Base-by-base conservation (phyloP, 306 rosid species). In the Begonia loranthoides region DNA sequence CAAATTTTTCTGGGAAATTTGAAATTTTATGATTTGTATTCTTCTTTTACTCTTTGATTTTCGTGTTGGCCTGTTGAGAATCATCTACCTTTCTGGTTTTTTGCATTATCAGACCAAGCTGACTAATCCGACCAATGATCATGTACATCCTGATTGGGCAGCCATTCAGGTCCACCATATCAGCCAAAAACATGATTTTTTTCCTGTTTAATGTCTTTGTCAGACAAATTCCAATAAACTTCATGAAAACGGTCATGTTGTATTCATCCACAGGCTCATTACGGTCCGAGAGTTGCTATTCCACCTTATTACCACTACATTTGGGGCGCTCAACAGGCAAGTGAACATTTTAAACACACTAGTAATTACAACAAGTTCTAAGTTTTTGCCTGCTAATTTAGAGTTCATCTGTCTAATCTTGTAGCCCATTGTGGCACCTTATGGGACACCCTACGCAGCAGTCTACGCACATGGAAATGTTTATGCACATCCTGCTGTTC, bases 291-390 rank as follows among this genome's bases (percentile, higher is more conserved):
- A 69, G 92, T 85, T 60, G 46, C 85, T 57, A 51, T 85, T 19
- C 95, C 92, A 24, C 86, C 95, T 53, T 86, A 76, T 69, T 90
- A 74, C 60, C 94, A 95, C 52, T 90, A 80, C 60, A 82, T 90
- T 83, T 86, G 99, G 99, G 87, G 83, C 8, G 84, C 99, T 49
- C 83, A 94, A 46, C 99, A 90, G 94, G 99, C 83, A 76, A 54
- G 40, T 53, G 19, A 33, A 58, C 54, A 19, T 49, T 59, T 67
- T 45, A 51, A 40, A 49, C 53, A 24, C 7, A 33, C 38, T 5
- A 36, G 56, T 54, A 43, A 43, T 13, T 43, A 57, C 28, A 17
- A 13, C 2, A 9, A 13, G n/a, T 47, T 47, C 21, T 36, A 16
- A 14, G 3, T 2, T 10, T 10, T 43, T 10, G 10, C 43, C 43